These are phyloP conservation scores for Termitomyces sp. DNA, from an alignment of 768 basidiomycete species.

Conservation along the genomic window DNA sequence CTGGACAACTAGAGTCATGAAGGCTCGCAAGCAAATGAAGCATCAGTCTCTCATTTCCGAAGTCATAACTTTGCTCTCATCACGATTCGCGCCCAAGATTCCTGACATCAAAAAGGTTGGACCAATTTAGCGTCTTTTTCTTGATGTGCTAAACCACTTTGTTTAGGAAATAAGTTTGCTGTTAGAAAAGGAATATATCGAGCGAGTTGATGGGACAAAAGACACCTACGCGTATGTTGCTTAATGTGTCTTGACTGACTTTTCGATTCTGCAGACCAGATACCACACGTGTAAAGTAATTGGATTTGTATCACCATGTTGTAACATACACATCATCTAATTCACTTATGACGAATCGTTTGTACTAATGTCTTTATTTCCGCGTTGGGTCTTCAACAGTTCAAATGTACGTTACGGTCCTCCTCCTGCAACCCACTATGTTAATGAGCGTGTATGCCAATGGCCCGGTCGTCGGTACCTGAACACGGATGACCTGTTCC, in stretches of 20 bases:
- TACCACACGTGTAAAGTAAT: neutral
- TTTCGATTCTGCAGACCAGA: neutral
- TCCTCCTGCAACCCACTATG: too few species aligned
- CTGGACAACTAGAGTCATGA: constrained; percentile 69
- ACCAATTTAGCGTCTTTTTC: constrained; percentile 6
- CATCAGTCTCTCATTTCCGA: constrained; percentile 88
- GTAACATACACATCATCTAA: neutral
- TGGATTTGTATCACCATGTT: neutral
- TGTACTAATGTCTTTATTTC: neutral
- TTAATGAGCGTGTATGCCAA: too few species aligned
- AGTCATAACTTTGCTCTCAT: constrained; percentile 84
- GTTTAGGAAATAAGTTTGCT: constrained; percentile 84
- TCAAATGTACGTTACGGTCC: too few species aligned
- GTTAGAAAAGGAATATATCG: constrained; percentile 96
- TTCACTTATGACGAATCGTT: too few species aligned
- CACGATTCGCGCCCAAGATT: constrained; percentile 89
- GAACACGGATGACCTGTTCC: too few species aligned
- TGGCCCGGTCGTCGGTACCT: too few species aligned
- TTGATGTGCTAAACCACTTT: constrained; percentile 11
- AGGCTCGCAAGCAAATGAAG: constrained; percentile 93
- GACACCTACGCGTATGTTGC: constrained; percentile 84
- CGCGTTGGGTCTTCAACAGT: too few species aligned
- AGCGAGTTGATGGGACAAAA: constrained; percentile 87
- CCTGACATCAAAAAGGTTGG: constrained; percentile 93
- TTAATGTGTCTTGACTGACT: constrained; percentile 29